Evolutionary conservation across 352 stramenopile species (phyloP), one percentile per base, ranked within the genome.

Genomic region (Hyaloperonospora brassicae): DNA sequence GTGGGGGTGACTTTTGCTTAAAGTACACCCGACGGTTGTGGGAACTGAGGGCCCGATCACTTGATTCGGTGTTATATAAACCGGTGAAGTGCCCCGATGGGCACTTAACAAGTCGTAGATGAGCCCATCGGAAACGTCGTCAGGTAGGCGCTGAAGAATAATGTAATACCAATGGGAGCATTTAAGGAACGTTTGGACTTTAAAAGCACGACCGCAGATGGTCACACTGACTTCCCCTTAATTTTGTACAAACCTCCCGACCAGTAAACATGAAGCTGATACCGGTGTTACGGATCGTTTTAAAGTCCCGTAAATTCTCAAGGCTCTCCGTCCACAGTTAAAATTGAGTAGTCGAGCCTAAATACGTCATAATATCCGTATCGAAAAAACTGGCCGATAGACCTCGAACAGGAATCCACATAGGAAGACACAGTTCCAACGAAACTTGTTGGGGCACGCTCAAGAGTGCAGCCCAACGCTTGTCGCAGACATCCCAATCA

Each of bases 81-180:
- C 35, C 35, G 35, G 14, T 4, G 9, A 10, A 40, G 13, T 17
- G 9, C 3, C 35, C 35, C 14, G 35, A n/a, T 40, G 35, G 35
- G 35, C 35, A 40, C n/a, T 5, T 39, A 40, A 17, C 35, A 5
- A 12, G 13, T 40, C 35, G 39, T 62, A 62, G 27, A 62, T 62
- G 22, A 57, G 4, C 7, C 46, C 27, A 27, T 58, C 57, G 5
- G 49, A 23, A 1, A 50, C n/a, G n/a, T n/a, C n/a, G n/a, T 63
- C 57, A 0, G 43, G 45, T 0, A 58, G 45, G 25, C 57, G 56
- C 17, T 53, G 38, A 62, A n/a, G 44, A 14, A 58, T 49, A 1
- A 62, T 38, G 22, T 50, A 62, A 31, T 57, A 62, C 56, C 41
- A 57, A 27, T 62, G 56, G 10, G 55, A 57, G 23, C 57, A 62